Evolutionary conservation across 805 yeast genomes (phyloP), one percentile per base, ranked within the genome.

Genomic region (Zygoascus tannicola): DNA sequence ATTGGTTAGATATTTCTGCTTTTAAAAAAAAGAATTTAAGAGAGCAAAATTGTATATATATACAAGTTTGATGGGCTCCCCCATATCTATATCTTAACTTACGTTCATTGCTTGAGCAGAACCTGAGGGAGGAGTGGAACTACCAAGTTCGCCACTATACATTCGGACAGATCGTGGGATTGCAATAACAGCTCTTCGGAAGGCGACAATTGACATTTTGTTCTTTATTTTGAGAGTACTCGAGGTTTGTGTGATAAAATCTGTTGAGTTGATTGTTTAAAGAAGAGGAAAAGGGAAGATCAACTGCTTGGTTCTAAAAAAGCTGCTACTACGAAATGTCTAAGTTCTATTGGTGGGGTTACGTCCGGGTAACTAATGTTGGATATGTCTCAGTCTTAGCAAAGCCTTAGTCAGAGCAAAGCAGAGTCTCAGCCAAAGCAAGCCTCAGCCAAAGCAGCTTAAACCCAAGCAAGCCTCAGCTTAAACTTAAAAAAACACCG

Each of bases 101-200:
- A 70, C 75, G 56, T 75, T 70, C 68, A 82, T 81, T 48, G 80
- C 69, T 57, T 81, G 85, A 38, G 70, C 67, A 41, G 66, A 72
- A 40, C 73, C 64, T 57, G 83, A 74, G 49, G 75, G 69, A 35
- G 78, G 65, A 50, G 83, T 83, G 41, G 80, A 70, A 53, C 80
- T 70, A 44, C 83, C 83, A n/a, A 37, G 32, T 23, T 37, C 40
- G 54, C 74, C 85, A 45, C 76, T 42, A 63, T 65, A 67, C 51
- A 56, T 55, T 58, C 74, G 68, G 26, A 41, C 52, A 35, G 22
- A 30, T 33, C 43, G 35, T 30, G 35, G 34, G 5, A 20, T 26
- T 12, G n/a, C 5, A 22, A 26, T 8, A 37, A 32, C 30, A 23
- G 22, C 22, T 22, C 40, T 39, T 14, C 43, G 34, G 19, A 21